Conservation (phyloP, 2,329 filamentous ascomycete species). For the Colletotrichum magnum region DNA sequence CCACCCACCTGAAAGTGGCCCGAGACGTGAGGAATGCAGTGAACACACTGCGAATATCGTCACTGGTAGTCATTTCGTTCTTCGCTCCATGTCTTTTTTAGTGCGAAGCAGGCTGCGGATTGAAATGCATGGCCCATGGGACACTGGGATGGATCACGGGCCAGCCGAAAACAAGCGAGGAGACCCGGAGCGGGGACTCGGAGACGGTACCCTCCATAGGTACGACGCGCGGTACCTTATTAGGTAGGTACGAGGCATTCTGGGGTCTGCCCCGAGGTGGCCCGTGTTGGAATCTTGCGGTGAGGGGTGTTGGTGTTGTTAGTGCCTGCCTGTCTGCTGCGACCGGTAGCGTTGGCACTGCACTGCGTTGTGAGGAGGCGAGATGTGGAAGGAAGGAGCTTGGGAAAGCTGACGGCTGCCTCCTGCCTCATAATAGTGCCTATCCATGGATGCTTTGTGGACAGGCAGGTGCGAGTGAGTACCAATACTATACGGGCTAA, state of each 20-base stretch:
- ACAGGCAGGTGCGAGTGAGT: too few species aligned
- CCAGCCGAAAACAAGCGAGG: conserved; percentile 20
- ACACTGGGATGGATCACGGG: not conserved
- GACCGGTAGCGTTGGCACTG: not conserved
- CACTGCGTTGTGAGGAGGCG: conserved; percentile 6
- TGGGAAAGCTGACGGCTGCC: conserved; percentile 32
- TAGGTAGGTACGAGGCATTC: too few species aligned
- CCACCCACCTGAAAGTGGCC: conserved; percentile 5
- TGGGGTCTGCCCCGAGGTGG: not conserved
- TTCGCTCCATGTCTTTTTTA: conserved; percentile 2
- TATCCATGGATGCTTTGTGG: too few species aligned
- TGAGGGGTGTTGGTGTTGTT: not conserved
- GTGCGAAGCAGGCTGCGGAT: conserved; percentile 33
- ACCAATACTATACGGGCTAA: conserved; percentile 15
- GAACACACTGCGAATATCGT: not conserved
- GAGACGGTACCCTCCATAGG: conserved; percentile 1
- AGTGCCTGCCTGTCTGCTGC: conserved; percentile 1
- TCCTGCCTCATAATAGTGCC: not conserved
- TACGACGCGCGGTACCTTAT: too few species aligned
- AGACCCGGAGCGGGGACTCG: conserved; percentile 14
- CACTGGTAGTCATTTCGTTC: not conserved
- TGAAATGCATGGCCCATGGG: conserved; percentile 7
- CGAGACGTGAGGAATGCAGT: conserved; percentile 1
- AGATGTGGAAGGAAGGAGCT: not conserved
- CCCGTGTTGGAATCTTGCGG: conserved; percentile 12